Conservation (phyloP, 139 green algal species). For the Haematococcus sp. region DNA sequence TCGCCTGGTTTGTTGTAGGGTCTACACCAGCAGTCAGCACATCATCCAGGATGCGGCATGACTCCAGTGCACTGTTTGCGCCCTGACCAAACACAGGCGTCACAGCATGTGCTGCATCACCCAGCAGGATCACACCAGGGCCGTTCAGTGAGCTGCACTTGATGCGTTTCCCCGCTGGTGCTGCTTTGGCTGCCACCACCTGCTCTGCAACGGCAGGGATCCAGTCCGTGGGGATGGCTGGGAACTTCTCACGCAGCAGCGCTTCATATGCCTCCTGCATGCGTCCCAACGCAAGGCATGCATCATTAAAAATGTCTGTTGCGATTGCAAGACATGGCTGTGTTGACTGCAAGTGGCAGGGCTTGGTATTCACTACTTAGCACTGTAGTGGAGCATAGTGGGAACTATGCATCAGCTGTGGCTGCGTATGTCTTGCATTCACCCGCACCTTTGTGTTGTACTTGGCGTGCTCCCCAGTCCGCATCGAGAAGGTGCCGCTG, state of each 20-base stretch:
- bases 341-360: too few species aligned
- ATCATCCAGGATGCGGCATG: conserved; percentile 39
- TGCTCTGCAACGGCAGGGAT: conserved; percentile 24
- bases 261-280: conserved; percentile 1
- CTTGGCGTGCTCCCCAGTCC: conserved; percentile 30
- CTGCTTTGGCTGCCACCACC: conserved; percentile 2
- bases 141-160: conserved; percentile 43
- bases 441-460: background rate
- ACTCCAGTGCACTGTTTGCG: conserved; percentile 62
- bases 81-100: conserved; percentile 52
- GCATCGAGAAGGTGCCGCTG: conserved; percentile 39
- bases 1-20: background rate
- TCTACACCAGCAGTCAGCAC: background rate
- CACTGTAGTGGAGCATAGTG: too few species aligned
- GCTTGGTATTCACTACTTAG: too few species aligned
- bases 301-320: too few species aligned
- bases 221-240: conserved; percentile 43
- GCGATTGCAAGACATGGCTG: too few species aligned
- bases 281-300: background rate
- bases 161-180: conserved; percentile 36
- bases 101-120: conserved; percentile 65
- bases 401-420: too few species aligned
- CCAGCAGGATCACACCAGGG: conserved; percentile 44
- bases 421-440: too few species aligned
- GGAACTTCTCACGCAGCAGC: conserved; percentile 22